Evolutionary conservation across 2,329 filamentous ascomycete species (phyloP).

Genomic region (Xylariaceae sp.): DNA sequence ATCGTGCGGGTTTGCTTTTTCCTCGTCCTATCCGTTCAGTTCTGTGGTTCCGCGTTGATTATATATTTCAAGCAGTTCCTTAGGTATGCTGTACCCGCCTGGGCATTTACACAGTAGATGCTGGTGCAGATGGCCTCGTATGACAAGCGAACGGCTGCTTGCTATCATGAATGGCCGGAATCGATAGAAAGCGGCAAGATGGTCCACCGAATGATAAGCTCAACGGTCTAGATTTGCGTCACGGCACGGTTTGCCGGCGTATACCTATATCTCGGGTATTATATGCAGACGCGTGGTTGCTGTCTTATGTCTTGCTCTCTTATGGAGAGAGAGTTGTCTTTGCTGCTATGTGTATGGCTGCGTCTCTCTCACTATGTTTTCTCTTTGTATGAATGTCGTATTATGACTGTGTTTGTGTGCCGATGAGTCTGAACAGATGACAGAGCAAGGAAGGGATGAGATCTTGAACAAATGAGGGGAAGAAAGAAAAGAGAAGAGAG

Average conservation of each 20-base stretch:
- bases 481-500: neutral
- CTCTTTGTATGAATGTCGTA: too few relatives aligned
- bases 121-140: neutral
- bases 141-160: constrained; percentile 6
- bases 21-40: constrained; percentile 8
- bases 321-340: neutral
- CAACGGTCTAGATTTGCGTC: constrained; percentile 5
- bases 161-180: neutral
- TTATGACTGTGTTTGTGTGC: too few relatives aligned
- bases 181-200: neutral
- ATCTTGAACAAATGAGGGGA: neutral
- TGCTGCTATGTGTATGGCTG: neutral
- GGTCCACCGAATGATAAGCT: constrained; percentile 8
- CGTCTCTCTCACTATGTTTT: neutral
- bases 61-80: neutral
- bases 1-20: constrained; percentile 4
- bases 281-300: neutral
- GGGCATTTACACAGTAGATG: neutral
- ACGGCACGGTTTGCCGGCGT: neutral
- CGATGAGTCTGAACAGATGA: too few relatives aligned
- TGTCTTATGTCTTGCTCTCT: neutral
- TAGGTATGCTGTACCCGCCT: neutral
- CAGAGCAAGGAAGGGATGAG: neutral
- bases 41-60: neutral
- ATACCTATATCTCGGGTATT: constrained; percentile 3